A percentile compares a stretch with the other conserved stretches of the same genome.
Conservation (phyloP, 2,329 filamentous ascomycete genomes). For the Herpotrichia juniperi region DNA sequence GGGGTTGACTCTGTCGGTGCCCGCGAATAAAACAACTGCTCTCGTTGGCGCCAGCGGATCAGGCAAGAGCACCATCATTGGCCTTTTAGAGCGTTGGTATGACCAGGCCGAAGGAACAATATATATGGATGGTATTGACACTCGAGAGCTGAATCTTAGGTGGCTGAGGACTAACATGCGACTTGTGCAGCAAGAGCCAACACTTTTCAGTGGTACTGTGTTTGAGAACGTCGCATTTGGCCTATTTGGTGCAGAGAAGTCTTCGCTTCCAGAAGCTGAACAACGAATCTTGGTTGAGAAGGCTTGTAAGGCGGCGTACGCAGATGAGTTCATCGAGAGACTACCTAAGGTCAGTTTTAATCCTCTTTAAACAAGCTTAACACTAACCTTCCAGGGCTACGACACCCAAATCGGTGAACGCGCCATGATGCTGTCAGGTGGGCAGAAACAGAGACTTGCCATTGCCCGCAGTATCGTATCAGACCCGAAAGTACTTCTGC, state of each 20-base stretch:
- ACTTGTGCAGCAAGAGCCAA: slow-evolving; percentile 89
- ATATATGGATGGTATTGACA: slow-evolving; percentile 59
- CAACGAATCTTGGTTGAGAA: slow-evolving; percentile 74
- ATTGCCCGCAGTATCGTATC: slow-evolving; percentile 89
- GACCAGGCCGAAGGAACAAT: slow-evolving; percentile 33
- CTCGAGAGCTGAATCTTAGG: slow-evolving; percentile 78
- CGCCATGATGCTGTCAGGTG: slow-evolving; percentile 87
- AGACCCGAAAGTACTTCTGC: slow-evolving; percentile 84
- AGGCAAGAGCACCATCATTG: slow-evolving; percentile 93
- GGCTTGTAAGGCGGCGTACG: slow-evolving; percentile 90
- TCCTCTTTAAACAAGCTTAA: slow-evolving; percentile 13
- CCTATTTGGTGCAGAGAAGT: slow-evolving; percentile 70
- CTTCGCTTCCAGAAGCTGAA: slow-evolving; percentile 59
- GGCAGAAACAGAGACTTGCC: slow-evolving; percentile 94
- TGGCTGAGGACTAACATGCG: slow-evolving; percentile 94
- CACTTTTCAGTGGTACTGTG: slow-evolving; percentile 86
- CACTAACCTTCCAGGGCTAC: slow-evolving; percentile 73
- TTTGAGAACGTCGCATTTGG: slow-evolving; percentile 86
- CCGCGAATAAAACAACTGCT: slow-evolving; percentile 89
- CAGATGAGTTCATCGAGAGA: slow-evolving; percentile 82
- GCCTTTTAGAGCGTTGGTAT: slow-evolving; percentile 73
- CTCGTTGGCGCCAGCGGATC: slow-evolving; percentile 92
- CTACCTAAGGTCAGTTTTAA: slow-evolving; percentile 53
- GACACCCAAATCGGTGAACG: slow-evolving; percentile 92
- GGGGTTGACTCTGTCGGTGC: slow-evolving; percentile 76